These are phyloP conservation scores for Haplographium delicatum DNA, from an alignment of 495 filamentous ascomycete genomes.

Conservation along the genomic window DNA sequence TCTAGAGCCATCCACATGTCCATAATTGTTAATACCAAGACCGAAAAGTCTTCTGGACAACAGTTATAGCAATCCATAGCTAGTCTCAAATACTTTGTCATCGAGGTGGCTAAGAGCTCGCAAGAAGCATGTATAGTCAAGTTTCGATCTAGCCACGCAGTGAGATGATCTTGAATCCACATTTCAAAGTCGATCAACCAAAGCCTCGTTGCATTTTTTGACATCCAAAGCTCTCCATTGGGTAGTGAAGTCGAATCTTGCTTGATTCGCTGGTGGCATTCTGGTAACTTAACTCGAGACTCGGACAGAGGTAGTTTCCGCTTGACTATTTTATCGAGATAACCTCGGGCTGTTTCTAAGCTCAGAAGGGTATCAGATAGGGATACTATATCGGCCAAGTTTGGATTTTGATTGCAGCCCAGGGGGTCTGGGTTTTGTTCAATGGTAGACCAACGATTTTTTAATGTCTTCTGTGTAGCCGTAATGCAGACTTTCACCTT, in stretches of 20 bases:
- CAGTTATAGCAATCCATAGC: constrained; percentile 31
- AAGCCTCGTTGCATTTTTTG: not conserved
- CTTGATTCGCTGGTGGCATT: not conserved
- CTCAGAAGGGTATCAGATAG: constrained; percentile 4
- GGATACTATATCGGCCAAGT: not conserved
- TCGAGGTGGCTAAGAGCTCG: not conserved
- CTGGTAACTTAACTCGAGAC: not conserved
- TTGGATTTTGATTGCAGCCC: not conserved
- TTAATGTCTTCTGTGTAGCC: not conserved
- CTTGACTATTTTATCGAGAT: not conserved
- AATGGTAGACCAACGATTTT: constrained; percentile 1
- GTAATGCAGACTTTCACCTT: constrained; percentile 17
- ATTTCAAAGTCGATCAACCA: constrained; percentile 23
- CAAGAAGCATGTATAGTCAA: constrained; percentile 16
- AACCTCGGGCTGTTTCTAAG: constrained; percentile 2
- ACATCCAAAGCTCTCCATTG: no score
- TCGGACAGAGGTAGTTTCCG: not conserved
- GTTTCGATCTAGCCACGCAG: constrained; percentile 22
- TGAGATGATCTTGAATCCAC: not conserved
- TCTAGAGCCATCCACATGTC: constrained; percentile 63
- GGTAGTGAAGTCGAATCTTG: not conserved
- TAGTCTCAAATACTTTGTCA: constrained; percentile 27
- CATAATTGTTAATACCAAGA: constrained; percentile 54
- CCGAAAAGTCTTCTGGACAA: constrained; percentile 48
- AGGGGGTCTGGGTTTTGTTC: constrained; percentile 11